Base-by-base conservation (phyloP, 1,139 yeast species). In the Magnusiomyces magnusii region DNA sequence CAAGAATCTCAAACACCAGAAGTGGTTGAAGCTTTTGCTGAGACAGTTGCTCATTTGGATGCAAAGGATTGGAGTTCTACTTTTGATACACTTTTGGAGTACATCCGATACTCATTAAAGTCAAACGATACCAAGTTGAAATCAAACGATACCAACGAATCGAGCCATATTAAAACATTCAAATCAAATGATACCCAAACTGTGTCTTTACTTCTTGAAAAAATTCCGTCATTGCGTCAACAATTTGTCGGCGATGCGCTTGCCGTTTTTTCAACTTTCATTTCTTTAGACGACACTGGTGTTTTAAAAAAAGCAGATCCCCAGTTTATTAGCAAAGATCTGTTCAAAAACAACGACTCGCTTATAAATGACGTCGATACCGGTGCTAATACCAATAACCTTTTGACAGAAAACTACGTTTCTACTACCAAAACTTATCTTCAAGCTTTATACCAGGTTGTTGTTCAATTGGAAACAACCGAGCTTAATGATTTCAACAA, bases 171-270 rank as follows among this genome's bases (percentile, higher is more conserved):
- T n/a, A n/a, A n/a, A n/a, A n/a, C n/a, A n/a, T n/a, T n/a, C 13
- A 13, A 36, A 24, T 21, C 19, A 15, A 36, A 51, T 36, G 19
- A 36, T 7, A 19, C 27, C 2, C 15, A 42, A n/a, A 25, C 21
- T 15, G 42, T 47, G 13, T 47, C 57, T 15, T 21, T 51, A 19
- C 34, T 59, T 21, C 58, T 59, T 25, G 57, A 57, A 34, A 52
- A 54, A 15, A 53, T 59, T 27, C 60, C 59, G n/a, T 53, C 57
- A 10, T 34, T 59, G 3, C 47, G 58, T 3, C 25, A 39, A 17
- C 56, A 55, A 21, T 57, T 60, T 34, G 36, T 60, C 10, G 41
- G 52, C 25, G 56, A 57, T 39, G 47, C 55, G 1, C 44, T 58
- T 7, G 17, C 15, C 3, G 55, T 51, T n/a, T 28, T 60, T 10